These are phyloP conservation scores for Juglanconis juglandina DNA, from an alignment of 2,329 filamentous ascomycete species.

Conservation along the genomic window DNA sequence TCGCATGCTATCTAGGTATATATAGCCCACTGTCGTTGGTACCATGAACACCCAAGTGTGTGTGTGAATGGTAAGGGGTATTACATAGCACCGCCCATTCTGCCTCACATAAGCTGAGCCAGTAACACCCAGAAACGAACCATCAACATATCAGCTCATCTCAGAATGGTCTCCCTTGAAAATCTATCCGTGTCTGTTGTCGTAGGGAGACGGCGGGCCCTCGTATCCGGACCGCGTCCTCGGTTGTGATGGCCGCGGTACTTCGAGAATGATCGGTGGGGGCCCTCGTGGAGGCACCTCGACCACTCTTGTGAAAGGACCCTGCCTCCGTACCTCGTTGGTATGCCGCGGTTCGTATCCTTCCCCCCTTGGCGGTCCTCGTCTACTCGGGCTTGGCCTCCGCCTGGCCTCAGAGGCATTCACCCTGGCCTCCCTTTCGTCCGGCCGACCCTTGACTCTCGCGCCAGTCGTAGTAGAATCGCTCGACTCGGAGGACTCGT, in stretches of 20 bases:
- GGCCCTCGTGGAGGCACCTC: neutral
- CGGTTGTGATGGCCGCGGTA: slow-evolving; percentile 2
- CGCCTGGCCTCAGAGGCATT: slow-evolving; percentile 1
- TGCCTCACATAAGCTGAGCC: too few species aligned
- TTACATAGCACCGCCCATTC: too few species aligned
- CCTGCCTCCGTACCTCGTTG: slow-evolving; percentile 4
- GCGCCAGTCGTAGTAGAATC: neutral
- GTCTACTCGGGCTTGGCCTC: neutral
- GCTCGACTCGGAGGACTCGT: slow-evolving; percentile 7
- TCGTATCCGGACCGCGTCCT: slow-evolving; percentile 9
- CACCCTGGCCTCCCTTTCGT: slow-evolving; percentile 4
- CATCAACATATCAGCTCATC: too few species aligned
- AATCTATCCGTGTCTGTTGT: neutral
- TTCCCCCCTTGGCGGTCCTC: neutral
- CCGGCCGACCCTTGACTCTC: neutral
- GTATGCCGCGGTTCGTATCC: neutral
- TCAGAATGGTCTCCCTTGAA: too few species aligned
- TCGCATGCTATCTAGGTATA: too few species aligned
- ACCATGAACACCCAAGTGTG: too few species aligned
- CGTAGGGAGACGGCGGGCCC: slow-evolving; percentile 1
- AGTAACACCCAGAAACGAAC: too few species aligned
- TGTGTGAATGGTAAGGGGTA: too few species aligned
- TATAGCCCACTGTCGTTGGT: too few species aligned
- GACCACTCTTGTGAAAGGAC: neutral
- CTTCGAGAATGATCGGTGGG: slow-evolving; percentile 3